A percentile compares a stretch with the other conserved stretches of the same genome.
Conservation (phyloP, 2,329 filamentous ascomycete species). For the Epichloe sibirici region DNA sequence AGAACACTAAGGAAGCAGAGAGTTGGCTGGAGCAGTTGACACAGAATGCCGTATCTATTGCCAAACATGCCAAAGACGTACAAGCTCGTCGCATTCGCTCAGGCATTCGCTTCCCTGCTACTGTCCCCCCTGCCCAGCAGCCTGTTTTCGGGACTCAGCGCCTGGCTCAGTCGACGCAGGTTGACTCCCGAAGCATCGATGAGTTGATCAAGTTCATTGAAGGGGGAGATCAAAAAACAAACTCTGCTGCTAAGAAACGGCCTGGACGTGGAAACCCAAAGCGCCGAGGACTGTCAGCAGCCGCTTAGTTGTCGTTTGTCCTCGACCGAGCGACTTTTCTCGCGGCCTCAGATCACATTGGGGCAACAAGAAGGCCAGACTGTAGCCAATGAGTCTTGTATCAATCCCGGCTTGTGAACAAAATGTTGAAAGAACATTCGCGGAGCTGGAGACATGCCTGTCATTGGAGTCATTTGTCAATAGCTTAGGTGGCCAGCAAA, state of each 20-base stretch:
- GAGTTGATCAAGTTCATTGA: constrained; percentile 93
- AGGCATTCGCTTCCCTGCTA: constrained; percentile 50
- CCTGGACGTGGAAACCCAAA: constrained; percentile 43
- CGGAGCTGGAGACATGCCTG: neutral
- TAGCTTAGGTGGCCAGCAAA: neutral
- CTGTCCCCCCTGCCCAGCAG: constrained; percentile 15
- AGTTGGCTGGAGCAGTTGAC: constrained; percentile 94
- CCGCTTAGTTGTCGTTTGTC: neutral
- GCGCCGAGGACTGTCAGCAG: constrained; percentile 27
- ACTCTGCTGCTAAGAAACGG: constrained; percentile 42
- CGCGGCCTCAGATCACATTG: neutral
- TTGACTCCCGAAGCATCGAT: constrained; percentile 79
- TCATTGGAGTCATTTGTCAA: neutral
- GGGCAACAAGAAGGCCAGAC: neutral
- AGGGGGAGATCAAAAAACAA: constrained; percentile 50
- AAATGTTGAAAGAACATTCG: neutral
- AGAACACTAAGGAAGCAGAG: constrained; percentile 97
- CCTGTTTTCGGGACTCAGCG: constrained; percentile 21
- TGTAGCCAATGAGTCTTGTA: neutral
- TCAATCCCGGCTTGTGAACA: neutral
- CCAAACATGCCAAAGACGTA: constrained; percentile 82
- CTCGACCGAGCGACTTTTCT: neutral
- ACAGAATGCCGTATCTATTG: constrained; percentile 86
- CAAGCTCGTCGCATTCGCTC: constrained; percentile 62
- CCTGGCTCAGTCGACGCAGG: constrained; percentile 18